Conservation (phyloP, 306 rosid genomes). For the Medicago truncatula region DNA sequence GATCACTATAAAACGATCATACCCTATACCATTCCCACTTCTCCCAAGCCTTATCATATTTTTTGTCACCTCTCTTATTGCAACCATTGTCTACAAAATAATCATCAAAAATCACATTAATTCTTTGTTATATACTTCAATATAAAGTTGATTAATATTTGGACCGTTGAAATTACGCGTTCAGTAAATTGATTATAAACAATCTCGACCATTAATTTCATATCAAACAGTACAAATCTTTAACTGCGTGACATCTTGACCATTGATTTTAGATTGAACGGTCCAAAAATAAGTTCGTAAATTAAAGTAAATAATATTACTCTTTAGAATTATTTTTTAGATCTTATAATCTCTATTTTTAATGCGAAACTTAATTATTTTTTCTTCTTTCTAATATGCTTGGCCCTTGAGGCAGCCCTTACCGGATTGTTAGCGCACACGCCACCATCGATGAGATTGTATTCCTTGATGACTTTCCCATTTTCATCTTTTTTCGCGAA, state of each 20-base stretch:
- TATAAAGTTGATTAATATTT: too few relatives aligned
- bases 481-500: slow-evolving; percentile 41
- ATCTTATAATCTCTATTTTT: too few relatives aligned
- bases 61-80: slow-evolving; percentile 54
- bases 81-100: slow-evolving; percentile 52
- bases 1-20: slow-evolving; percentile 49
- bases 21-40: slow-evolving; percentile 26
- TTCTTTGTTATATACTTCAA: too few relatives aligned
- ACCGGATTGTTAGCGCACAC: slow-evolving; percentile 53
- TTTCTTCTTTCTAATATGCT: background rate
- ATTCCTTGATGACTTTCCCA: slow-evolving; percentile 17
- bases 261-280: too few relatives aligned
- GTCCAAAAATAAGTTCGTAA: too few relatives aligned
- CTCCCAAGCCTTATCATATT: slow-evolving; percentile 28
- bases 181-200: too few relatives aligned
- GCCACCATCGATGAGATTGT: slow-evolving; percentile 52
- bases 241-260: too few relatives aligned
- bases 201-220: too few relatives aligned
- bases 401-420: background rate
- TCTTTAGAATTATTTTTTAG: too few relatives aligned
- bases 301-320: too few relatives aligned
- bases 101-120: background rate
- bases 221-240: too few relatives aligned
- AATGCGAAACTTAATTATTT: background rate
- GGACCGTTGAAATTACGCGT: too few relatives aligned